phyloP scores from a whole-genome alignment of 2,329 filamentous ascomycete genomes.

The Nannizzia gypsea region DNA sequence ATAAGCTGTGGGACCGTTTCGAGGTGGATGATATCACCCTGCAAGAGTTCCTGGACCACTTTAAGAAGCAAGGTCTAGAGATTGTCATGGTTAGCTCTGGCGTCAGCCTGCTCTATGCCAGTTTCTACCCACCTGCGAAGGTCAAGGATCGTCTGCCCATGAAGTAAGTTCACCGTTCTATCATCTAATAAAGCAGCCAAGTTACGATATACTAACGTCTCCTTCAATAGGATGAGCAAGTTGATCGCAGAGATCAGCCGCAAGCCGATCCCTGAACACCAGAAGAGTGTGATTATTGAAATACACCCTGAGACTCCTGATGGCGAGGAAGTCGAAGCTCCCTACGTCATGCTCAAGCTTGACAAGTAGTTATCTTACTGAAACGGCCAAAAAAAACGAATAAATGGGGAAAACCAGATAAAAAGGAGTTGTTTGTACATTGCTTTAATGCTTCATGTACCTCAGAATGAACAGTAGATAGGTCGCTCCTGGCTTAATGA shows the following conservation, averaged over 20 bases:
- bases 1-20: constrained; percentile 97
- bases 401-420: neutral
- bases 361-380: constrained; percentile 15
- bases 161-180: constrained; percentile 40
- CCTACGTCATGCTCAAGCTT: constrained; percentile 85
- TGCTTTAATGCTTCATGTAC: neutral
- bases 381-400: neutral
- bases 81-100: constrained; percentile 96
- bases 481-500: neutral
- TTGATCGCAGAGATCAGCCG: constrained; percentile 81
- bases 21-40: constrained; percentile 80
- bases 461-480: neutral
- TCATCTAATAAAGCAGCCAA: too few species aligned
- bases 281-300: constrained; percentile 94
- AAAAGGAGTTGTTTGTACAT: neutral
- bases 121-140: constrained; percentile 76
- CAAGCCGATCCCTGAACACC: constrained; percentile 79
- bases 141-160: constrained; percentile 69
- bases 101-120: constrained; percentile 85
- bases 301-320: constrained; percentile 80
- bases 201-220: neutral
- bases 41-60: constrained; percentile 68
- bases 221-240: constrained; percentile 60
- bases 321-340: constrained; percentile 91
- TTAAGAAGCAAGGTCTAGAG: constrained; percentile 65